Percentiles rank a stretch among this genome's conserved stretches.
Conservation (phyloP, 2,329 filamentous ascomycete species). For the Alternaria tenuissima region DNA sequence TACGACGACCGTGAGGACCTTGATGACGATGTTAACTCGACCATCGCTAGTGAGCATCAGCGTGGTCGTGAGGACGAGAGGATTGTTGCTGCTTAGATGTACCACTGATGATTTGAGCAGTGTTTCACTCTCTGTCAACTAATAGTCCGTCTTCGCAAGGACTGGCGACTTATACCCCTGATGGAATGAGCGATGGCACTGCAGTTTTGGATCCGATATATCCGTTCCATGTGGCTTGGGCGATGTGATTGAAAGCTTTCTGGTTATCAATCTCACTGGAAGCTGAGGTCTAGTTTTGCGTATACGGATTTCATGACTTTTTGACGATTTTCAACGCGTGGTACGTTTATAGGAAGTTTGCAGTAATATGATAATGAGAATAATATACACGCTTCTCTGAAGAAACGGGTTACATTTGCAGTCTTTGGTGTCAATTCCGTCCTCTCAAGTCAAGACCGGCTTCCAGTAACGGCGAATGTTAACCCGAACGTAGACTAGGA, state of each 20-base stretch:
- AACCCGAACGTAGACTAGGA: neutral
- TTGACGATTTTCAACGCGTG: conserved; percentile 22
- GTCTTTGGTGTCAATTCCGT: neutral
- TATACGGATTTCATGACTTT: conserved; percentile 10
- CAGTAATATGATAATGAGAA: conserved; percentile 23
- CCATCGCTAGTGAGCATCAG: conserved; percentile 49
- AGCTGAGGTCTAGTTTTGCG: conserved; percentile 7
- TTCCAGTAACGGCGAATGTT: neutral
- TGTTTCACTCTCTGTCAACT: conserved; percentile 30
- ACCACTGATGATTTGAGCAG: conserved; percentile 31
- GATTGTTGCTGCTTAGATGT: conserved; percentile 40
- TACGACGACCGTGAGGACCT: conserved; percentile 71
- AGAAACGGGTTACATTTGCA: neutral
- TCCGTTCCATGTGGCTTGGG: conserved; percentile 15
- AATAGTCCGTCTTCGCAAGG: conserved; percentile 32
- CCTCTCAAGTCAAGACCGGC: neutral
- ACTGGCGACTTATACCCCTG: conserved; percentile 47
- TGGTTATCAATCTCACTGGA: conserved; percentile 5
- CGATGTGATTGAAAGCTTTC: conserved; percentile 17
- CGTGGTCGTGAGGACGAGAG: conserved; percentile 60
- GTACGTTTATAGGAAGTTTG: conserved; percentile 6
- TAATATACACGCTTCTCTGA: neutral
- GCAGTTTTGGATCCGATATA: conserved; percentile 11
- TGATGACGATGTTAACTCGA: conserved; percentile 62
- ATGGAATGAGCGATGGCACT: conserved; percentile 31